Percentiles rank a stretch among this genome's conserved stretches.
Conservation (phyloP, 805 yeast genomes). For the Nakazawaea ambrosiae region DNA sequence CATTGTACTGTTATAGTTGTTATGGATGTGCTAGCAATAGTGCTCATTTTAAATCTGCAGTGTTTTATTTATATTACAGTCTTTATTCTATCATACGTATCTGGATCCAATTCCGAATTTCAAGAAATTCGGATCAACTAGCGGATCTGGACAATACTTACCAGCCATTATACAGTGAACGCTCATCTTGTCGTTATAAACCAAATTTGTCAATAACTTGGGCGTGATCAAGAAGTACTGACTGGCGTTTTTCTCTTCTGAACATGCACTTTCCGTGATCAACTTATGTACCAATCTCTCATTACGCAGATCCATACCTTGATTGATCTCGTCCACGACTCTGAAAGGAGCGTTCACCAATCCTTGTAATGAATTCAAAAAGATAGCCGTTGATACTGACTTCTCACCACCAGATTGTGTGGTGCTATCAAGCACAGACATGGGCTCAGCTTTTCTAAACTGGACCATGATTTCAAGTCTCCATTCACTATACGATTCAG, state of each 20-base stretch:
- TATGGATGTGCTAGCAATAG: no score
- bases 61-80: no score
- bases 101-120: conserved; percentile 7
- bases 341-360: conserved; percentile 85
- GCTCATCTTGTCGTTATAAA: conserved; percentile 73
- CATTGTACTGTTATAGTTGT: no score
- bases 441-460: conserved; percentile 71
- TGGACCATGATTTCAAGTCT: conserved; percentile 75
- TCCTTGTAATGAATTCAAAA: conserved; percentile 85
- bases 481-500: conserved; percentile 66
- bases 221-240: conserved; percentile 95
- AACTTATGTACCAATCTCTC: conserved; percentile 81
- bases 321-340: conserved; percentile 96
- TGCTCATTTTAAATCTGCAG: no score
- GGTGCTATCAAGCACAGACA: conserved; percentile 70
- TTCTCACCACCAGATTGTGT: conserved; percentile 98
- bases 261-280: conserved; percentile 80
- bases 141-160: conserved; percentile 15
- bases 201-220: conserved; percentile 70
- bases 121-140: conserved; percentile 4
- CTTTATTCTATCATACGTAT: no score
- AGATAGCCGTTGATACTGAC: conserved; percentile 89
- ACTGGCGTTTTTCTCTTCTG: conserved; percentile 29
- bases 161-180: conserved; percentile 77
- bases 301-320: conserved; percentile 95